Evolutionary conservation across 2,329 filamentous ascomycete genomes (phyloP).

Genomic region (Penicillium sclerotigenum): DNA sequence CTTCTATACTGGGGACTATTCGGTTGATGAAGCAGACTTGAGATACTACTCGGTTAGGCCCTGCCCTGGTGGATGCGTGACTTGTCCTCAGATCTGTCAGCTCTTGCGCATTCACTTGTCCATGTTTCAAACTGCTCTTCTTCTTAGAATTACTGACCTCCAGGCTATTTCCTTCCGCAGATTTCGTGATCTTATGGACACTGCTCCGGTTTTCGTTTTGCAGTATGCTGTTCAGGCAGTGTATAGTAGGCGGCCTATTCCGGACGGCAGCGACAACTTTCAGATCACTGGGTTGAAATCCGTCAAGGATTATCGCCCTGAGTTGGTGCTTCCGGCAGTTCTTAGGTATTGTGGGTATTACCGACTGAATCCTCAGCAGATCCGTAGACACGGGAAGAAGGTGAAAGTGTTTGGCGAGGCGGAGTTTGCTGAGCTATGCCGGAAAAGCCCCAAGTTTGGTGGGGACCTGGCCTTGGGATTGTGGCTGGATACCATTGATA

Average conservation of each 20-base stretch:
- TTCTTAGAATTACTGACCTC: conserved; percentile 12
- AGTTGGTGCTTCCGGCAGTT: conserved; percentile 6
- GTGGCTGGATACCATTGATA: conserved; percentile 2
- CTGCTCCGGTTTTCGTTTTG: conserved; percentile 4
- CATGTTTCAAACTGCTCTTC: conserved; percentile 11
- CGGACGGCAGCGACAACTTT: background rate
- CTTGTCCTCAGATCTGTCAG: conserved; percentile 7
- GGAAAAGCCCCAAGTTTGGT: background rate
- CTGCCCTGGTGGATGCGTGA: background rate
- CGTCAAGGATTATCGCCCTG: conserved; percentile 1
- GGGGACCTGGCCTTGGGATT: background rate
- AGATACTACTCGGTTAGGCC: background rate
- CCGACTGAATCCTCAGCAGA: background rate
- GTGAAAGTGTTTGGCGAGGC: background rate
- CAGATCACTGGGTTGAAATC: background rate
- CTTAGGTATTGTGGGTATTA: conserved; percentile 7
- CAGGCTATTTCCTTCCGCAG: conserved; percentile 5
- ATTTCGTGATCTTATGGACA: conserved; percentile 8
- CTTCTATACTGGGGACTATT: conserved; percentile 15
- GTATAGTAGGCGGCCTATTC: conserved; percentile 1
- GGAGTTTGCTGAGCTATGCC: background rate
- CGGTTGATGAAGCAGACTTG: conserved; percentile 5
- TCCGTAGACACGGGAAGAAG: background rate
- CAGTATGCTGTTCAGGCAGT: conserved; percentile 2
- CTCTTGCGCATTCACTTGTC: conserved; percentile 10